Percentiles rank a stretch among this genome's conserved stretches.
phyloP scores from a whole-genome alignment of 495 filamentous ascomycete species.

The Penicillium desertorum region DNA sequence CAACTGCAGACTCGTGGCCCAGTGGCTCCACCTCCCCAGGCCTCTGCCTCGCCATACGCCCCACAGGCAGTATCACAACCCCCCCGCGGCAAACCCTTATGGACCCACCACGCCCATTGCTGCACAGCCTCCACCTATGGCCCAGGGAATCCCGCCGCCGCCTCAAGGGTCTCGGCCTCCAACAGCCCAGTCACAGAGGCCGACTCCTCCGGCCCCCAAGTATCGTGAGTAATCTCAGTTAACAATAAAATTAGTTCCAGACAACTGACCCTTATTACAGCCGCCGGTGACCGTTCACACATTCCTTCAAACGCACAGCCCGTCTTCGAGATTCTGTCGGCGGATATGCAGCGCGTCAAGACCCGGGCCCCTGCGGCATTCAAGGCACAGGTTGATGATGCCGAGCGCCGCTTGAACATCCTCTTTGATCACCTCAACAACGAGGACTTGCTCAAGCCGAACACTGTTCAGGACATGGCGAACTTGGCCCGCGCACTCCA shows the following conservation, averaged over 20 bases:
- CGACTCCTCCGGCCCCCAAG: conserved; percentile 54
- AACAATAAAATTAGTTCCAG: conserved; percentile 14
- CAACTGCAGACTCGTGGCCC: conserved; percentile 41
- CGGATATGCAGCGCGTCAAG: conserved; percentile 87
- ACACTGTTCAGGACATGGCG: conserved; percentile 71
- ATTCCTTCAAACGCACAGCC: conserved; percentile 74
- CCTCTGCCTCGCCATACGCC: conserved; percentile 60
- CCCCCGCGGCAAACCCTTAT: conserved; percentile 46
- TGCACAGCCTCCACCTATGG: conserved; percentile 41
- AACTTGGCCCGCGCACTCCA: conserved; percentile 68
- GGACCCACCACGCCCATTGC: conserved; percentile 43
- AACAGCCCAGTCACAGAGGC: conserved; percentile 50
- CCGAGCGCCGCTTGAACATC: conserved; percentile 84
- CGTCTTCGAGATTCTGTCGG: conserved; percentile 75
- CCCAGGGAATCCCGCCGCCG: conserved; percentile 45
- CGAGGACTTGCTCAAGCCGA: conserved; percentile 78
- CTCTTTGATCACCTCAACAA: conserved; percentile 98
- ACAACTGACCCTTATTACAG: conserved; percentile 35
- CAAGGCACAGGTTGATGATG: conserved; percentile 83
- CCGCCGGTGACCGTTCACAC: conserved; percentile 83
- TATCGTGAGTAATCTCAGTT: conserved; percentile 55
- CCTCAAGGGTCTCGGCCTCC: conserved; percentile 48
- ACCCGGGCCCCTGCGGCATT: conserved; percentile 76
- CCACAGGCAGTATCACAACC: conserved; percentile 44
- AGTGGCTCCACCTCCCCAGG: conserved; percentile 53